phyloP scores from a whole-genome alignment of 352 stramenopile genomes.

The Phytopythium chamaehyphon region DNA sequence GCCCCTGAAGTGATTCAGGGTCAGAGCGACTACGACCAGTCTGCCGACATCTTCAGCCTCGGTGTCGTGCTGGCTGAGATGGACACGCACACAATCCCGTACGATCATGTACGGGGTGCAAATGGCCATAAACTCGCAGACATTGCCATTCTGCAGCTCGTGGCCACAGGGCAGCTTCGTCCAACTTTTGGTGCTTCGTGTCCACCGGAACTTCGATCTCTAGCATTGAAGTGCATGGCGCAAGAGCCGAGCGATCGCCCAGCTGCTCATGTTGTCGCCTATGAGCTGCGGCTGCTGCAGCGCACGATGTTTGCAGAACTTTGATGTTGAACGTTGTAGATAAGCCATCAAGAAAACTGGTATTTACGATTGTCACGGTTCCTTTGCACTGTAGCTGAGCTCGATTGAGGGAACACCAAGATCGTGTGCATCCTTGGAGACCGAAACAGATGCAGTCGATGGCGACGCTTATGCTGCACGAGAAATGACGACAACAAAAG shows the following conservation, averaged over 20 bases:
- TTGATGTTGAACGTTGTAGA: conserved; percentile 3
- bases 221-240: conserved; percentile 30
- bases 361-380: no score
- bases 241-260: conserved; percentile 31
- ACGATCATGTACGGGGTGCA: conserved; percentile 27
- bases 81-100: conserved; percentile 48
- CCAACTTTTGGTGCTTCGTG: conserved; percentile 30
- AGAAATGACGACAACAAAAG: no score
- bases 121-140: conserved; percentile 34
- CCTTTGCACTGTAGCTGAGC: no score
- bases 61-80: conserved; percentile 53
- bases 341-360: no score
- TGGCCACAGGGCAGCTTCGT: conserved; percentile 26
- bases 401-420: no score
- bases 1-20: conserved; percentile 54
- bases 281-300: conserved; percentile 29
- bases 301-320: conserved; percentile 23
- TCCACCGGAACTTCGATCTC: conserved; percentile 22
- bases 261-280: conserved; percentile 36
- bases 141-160: conserved; percentile 40
- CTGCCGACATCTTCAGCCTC: conserved; percentile 57
- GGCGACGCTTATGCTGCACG: no score
- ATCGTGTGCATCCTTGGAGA: no score
- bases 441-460: no score
- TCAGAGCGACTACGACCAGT: conserved; percentile 35